Base-by-base conservation (phyloP, 176 grass and related monocot genomes). In the Chloris gayana region DNA sequence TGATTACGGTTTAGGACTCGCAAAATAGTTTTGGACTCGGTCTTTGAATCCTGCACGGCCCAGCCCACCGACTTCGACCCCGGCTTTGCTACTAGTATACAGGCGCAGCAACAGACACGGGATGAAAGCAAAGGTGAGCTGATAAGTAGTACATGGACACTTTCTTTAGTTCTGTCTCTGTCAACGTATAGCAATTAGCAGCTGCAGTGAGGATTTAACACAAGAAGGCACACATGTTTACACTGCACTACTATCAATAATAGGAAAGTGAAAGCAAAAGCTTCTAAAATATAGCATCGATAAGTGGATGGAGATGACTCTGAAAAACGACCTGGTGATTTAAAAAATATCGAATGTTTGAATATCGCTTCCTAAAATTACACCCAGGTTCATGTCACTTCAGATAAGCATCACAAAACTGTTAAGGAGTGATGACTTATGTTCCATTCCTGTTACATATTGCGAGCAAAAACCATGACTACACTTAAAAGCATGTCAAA, bases 391-490 rank as follows among this genome's bases (percentile, higher is more conserved):
- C 79, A 49, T 47, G 60, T 37, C 38, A 62, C 39, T 24, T 34
- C 47, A 35, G 68, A 72, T 32, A 42, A 33, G 45, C 63, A 73
- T 50, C 56, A 14, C 18, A 74, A 74, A 64, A 26, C 18, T 86
- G 46, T 64, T 33, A 49, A 26, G 61, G 74, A 33, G 51, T 7
- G 69, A 27, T 46, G 42, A 7, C 67, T 81, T 49, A 6, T 75
- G 18, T 29, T 73, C 59, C 32, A 57, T 66, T 32, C 34, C 44
- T 70, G 66, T 24, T 56, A 59, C 79, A 53, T 72, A 69, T 24
- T 53, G 13, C n/a, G 37, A 82, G 64, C 33, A 64, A 69, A 31
- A 68, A 65, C 38, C 39, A 72, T 18, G 54, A 69, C 54, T 76
- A 34, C 44, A 56, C 65, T 64, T 42, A 63, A 49, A 82, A 18